phyloP scores from a whole-genome alignment of 2,329 filamentous ascomycete genomes.

The Emergomyces orientalis region DNA sequence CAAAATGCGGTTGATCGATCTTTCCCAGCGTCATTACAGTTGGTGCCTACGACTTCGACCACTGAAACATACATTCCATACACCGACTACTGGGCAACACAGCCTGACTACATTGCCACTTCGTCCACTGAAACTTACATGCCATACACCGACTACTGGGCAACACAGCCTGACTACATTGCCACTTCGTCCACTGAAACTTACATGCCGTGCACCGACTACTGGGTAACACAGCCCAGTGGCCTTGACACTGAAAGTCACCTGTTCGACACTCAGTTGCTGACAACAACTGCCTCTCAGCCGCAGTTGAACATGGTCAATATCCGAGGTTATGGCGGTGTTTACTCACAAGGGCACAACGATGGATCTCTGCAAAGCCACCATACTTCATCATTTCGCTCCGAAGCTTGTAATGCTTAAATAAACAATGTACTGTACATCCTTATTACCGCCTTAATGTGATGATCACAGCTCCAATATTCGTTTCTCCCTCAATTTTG shows the following conservation, averaged over 20 bases:
- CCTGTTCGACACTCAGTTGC: not conserved
- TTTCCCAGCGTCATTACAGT: too few species aligned
- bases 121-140: not conserved
- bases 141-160: not conserved
- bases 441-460: constrained; percentile 3
- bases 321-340: not conserved
- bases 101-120: not conserved
- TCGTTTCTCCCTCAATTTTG: constrained; percentile 5
- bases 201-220: not conserved
- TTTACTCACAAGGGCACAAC: not conserved
- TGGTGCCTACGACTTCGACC: not conserved
- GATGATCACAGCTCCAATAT: constrained; percentile 8
- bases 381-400: not conserved
- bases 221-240: not conserved
- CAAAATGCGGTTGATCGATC: too few species aligned
- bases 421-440: not conserved
- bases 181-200: not conserved
- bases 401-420: constrained; percentile 3
- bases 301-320: not conserved
- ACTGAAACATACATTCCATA: not conserved
- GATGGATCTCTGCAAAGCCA: not conserved
- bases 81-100: not conserved
- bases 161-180: constrained; percentile 1
- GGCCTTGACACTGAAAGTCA: not conserved
- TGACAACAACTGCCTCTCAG: not conserved